A percentile compares a stretch with the other conserved stretches of the same genome.
These are phyloP conservation scores for Synchytrium microbalum DNA, from an alignment of 371 early-diverging fungal species.

Conservation along the genomic window DNA sequence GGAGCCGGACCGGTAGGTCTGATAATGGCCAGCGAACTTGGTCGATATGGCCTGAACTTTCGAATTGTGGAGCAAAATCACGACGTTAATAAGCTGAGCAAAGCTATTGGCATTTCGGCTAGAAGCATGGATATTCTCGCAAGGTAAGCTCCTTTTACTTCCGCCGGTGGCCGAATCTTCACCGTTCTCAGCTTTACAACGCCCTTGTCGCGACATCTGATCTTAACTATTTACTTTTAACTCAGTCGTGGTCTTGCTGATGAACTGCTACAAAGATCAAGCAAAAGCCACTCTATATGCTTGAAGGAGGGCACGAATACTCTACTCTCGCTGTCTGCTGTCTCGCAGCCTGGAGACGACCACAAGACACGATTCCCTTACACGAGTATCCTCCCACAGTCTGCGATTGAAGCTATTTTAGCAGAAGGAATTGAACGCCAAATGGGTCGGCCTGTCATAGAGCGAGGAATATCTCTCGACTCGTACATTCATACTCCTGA, in stretches of 20 bases:
- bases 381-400: background rate
- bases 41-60: background rate
- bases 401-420: background rate
- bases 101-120: background rate
- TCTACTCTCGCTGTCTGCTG: background rate
- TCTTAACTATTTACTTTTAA: background rate
- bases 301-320: background rate
- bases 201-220: too few species aligned
- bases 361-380: background rate
- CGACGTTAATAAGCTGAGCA: background rate
- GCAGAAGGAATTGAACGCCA: background rate
- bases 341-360: background rate
- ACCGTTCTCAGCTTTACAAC: too few species aligned
- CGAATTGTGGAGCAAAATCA: background rate
- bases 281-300: background rate
- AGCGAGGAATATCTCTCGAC: background rate
- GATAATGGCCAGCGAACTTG: background rate
- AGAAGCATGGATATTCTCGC: background rate
- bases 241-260: background rate
- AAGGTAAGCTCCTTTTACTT: background rate
- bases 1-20: background rate
- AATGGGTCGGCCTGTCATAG: background rate
- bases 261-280: background rate
- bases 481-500: background rate
- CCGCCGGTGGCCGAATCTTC: too few species aligned